Conservation (phyloP, 345 rosid species). For the Eucalyptus erythrocorys region DNA sequence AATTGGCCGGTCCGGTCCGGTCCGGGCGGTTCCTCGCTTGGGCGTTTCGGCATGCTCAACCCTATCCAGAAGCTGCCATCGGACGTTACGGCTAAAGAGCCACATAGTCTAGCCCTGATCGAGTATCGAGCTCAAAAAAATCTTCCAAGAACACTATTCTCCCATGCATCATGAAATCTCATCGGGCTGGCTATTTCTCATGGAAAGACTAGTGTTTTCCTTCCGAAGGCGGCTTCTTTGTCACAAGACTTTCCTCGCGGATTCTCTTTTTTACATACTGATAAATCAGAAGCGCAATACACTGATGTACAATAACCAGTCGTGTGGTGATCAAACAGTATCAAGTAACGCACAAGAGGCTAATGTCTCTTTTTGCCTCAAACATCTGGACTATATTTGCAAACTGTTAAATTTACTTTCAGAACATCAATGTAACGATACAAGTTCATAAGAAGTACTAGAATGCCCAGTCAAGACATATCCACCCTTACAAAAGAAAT, state of each 20-base stretch:
- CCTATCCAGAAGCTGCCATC: not conserved
- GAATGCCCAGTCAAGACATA: fast-evolving
- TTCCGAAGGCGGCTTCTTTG: fast-evolving
- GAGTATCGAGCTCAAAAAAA: fast-evolving
- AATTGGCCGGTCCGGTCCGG: too few relatives aligned
- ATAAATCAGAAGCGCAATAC: too few relatives aligned
- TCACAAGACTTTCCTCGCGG: not conserved
- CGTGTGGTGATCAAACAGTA: too few relatives aligned
- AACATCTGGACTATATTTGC: not conserved
- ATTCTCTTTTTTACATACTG: too few relatives aligned
- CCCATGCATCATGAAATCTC: not conserved
- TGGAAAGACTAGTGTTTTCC: too few relatives aligned
- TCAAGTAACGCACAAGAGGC: not conserved
- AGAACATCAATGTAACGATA: fast-evolving
- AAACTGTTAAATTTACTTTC: fast-evolving
- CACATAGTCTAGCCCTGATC: not conserved
- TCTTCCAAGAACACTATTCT: not conserved
- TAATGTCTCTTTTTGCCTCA: fast-evolving
- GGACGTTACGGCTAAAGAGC: fast-evolving
- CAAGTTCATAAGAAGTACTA: fast-evolving
- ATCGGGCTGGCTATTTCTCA: too few relatives aligned
- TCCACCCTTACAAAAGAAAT: not conserved
- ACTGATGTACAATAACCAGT: too few relatives aligned
- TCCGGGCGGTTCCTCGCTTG: too few relatives aligned
- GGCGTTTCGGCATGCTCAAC: too few relatives aligned